These are phyloP conservation scores for Gossypium lobatum DNA, from an alignment of 441 rosid genomes.

Conservation along the genomic window DNA sequence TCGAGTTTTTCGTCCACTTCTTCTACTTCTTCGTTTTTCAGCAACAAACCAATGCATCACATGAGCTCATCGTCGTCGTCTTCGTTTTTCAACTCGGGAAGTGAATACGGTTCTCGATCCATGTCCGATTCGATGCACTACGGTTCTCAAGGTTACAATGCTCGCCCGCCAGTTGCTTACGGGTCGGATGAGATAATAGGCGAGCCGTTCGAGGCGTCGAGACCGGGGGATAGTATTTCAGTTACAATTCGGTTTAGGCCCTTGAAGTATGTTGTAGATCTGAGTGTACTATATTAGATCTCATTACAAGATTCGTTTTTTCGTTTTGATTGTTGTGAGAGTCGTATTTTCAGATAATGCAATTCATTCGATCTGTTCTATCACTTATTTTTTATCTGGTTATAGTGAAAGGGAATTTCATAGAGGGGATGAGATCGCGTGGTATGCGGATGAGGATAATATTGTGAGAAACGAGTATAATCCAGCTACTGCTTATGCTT, in stretches of 20 bases:
- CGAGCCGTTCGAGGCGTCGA: conserved; percentile 55
- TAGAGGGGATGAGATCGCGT: conserved; percentile 93
- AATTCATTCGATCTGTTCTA: conserved; percentile 8
- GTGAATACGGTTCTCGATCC: conserved; percentile 60
- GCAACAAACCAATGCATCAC: conserved; percentile 62
- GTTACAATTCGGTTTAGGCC: conserved; percentile 97
- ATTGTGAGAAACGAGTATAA: conserved; percentile 83
- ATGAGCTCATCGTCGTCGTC: conserved; percentile 70
- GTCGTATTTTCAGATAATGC: conserved; percentile 9
- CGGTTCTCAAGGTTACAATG: conserved; percentile 39
- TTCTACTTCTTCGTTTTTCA: conserved; percentile 60
- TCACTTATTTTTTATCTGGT: conserved; percentile 20
- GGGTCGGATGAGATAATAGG: conserved; percentile 60
- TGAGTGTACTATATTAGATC: conserved; percentile 48
- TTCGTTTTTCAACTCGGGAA: conserved; percentile 43
- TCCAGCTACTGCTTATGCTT: conserved; percentile 84
- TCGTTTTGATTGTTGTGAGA: neutral
- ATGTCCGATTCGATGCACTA: conserved; percentile 51
- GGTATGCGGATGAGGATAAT: conserved; percentile 95
- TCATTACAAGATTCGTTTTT: conserved; percentile 13
- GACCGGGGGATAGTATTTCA: conserved; percentile 86
- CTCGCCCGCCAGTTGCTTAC: conserved; percentile 45
- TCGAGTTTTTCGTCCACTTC: conserved; percentile 66
- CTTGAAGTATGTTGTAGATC: conserved; percentile 81
- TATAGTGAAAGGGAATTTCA: conserved; percentile 90